These are phyloP conservation scores for Paraphaeosphaeria minitans DNA, from an alignment of 2,329 filamentous ascomycete species.

Conservation along the genomic window DNA sequence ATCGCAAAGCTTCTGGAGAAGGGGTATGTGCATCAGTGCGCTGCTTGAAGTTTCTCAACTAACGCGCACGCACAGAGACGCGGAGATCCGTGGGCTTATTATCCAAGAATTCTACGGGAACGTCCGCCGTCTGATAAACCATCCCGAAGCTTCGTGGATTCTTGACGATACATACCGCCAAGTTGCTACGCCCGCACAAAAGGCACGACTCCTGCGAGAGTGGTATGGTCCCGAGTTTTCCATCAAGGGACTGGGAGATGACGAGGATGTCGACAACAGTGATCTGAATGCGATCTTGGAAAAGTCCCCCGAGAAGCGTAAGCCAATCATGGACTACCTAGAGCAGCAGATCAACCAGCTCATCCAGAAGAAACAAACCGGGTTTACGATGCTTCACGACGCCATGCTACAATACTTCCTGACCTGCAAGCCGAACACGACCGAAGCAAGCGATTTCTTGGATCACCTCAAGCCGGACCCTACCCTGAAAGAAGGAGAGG, in stretches of 20 bases:
- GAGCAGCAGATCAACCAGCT: slow-evolving; percentile 87
- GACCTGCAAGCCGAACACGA: slow-evolving; percentile 74
- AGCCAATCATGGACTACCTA: slow-evolving; percentile 83
- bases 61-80: slow-evolving; percentile 61
- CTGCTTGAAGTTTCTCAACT: background rate
- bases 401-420: slow-evolving; percentile 97
- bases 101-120: slow-evolving; percentile 95
- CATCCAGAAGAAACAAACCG: slow-evolving; percentile 94
- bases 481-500: slow-evolving; percentile 63
- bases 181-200: slow-evolving; percentile 84
- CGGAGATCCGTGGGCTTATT: slow-evolving; percentile 84
- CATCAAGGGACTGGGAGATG: slow-evolving; percentile 64
- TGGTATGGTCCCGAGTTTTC: slow-evolving; percentile 97
- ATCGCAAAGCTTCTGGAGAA: slow-evolving; percentile 96
- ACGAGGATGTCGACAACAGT: slow-evolving; percentile 57
- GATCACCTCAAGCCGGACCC: slow-evolving; percentile 93
- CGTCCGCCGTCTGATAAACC: slow-evolving; percentile 90
- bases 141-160: slow-evolving; percentile 96
- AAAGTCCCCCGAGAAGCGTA: slow-evolving; percentile 81
- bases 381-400: slow-evolving; percentile 97
- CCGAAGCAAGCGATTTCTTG: slow-evolving; percentile 84
- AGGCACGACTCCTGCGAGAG: slow-evolving; percentile 81
- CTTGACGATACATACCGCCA: slow-evolving; percentile 94
- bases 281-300: slow-evolving; percentile 78
- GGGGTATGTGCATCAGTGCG: slow-evolving; percentile 47